Percentiles rank a stretch among this genome's conserved stretches.
Evolutionary conservation across 2,329 filamentous ascomycete species (phyloP).

Genomic region (Talaromyces piceae): DNA sequence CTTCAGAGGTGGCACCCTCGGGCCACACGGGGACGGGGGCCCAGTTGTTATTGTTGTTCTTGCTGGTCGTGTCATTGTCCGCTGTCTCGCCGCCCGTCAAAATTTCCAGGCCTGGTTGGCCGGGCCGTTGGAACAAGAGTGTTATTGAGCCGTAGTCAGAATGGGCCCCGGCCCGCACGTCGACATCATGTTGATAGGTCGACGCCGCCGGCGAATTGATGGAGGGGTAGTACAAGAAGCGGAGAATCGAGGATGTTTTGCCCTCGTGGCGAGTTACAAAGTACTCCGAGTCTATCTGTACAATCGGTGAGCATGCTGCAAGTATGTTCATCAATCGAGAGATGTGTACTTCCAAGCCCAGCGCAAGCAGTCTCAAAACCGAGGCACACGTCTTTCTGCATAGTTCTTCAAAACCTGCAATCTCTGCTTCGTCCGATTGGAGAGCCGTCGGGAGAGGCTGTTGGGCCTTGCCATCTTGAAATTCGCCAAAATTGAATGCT

Average conservation of each 20-base stretch:
- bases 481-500: constrained; percentile 87
- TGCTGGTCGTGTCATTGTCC: no score
- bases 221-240: constrained; percentile 66
- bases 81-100: constrained; percentile 46
- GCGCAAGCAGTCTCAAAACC: constrained; percentile 68
- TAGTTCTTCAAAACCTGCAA: constrained; percentile 59
- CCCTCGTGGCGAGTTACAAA: constrained; percentile 58
- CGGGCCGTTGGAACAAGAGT: constrained; percentile 73
- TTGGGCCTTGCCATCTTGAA: constrained; percentile 58
- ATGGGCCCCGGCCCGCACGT: constrained; percentile 84
- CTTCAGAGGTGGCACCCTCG: background rate
- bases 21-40: constrained; percentile 61
- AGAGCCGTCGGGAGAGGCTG: constrained; percentile 70
- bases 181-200: constrained; percentile 44
- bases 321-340: background rate
- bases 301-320: background rate
- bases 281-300: constrained; percentile 44
- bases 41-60: constrained; percentile 37
- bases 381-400: constrained; percentile 67
- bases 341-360: constrained; percentile 58
- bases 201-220: constrained; percentile 37
- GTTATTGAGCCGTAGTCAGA: constrained; percentile 72
- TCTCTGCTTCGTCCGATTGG: constrained; percentile 49
- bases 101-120: constrained; percentile 82
- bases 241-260: constrained; percentile 53